Percentiles rank a stretch among this genome's conserved stretches.
These are phyloP conservation scores for Acacia pycnantha DNA, from an alignment of 331 rosid species.

Conservation along the genomic window DNA sequence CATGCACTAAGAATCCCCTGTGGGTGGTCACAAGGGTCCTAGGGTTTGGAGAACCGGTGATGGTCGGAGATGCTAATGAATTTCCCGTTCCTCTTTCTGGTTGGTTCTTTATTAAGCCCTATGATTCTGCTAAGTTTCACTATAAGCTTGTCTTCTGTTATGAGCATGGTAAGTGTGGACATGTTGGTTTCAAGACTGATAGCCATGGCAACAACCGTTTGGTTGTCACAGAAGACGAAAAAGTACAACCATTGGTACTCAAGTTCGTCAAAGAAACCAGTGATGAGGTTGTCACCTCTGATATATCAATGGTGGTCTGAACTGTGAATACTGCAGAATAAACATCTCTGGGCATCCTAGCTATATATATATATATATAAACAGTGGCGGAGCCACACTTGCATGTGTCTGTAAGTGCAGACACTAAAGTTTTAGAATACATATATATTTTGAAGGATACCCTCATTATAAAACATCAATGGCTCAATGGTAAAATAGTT, in stretches of 20 bases:
- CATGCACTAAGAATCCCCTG: too few relatives aligned
- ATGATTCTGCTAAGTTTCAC: background rate
- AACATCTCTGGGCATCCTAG: background rate
- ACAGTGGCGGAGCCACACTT: too few relatives aligned
- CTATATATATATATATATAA: too few relatives aligned
- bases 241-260: background rate
- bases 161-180: background rate
- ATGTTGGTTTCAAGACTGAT: background rate
- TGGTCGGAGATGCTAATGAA: background rate
- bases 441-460: too few relatives aligned
- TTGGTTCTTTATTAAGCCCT: background rate
- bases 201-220: too few relatives aligned
- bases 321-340: background rate
- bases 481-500: too few relatives aligned
- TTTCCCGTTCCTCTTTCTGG: background rate
- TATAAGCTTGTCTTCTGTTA: background rate
- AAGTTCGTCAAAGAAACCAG: background rate
- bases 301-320: background rate
- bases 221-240: background rate
- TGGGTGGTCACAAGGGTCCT: background rate
- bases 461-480: too few relatives aligned
- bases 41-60: background rate
- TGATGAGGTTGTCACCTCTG: background rate
- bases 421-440: too few relatives aligned
- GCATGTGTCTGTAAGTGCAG: too few relatives aligned